phyloP scores from a whole-genome alignment of 2,329 filamentous ascomycete species.

The Ophiostoma piceae region DNA sequence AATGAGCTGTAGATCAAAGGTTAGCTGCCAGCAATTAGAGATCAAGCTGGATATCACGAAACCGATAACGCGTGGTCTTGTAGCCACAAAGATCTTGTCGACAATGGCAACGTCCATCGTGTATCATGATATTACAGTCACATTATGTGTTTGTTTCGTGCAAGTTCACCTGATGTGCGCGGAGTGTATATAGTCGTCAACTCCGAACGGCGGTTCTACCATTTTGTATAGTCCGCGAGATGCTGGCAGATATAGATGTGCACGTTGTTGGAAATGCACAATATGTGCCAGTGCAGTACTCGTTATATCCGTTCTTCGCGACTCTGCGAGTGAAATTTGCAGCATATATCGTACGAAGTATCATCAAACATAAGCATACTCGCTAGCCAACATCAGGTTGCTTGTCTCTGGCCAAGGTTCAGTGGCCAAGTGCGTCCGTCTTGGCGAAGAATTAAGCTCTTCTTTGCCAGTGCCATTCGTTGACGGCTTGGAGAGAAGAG shows the following conservation, averaged over 20 bases:
- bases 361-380: not conserved
- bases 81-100: not conserved
- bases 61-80: not conserved
- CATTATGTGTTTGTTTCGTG: not conserved
- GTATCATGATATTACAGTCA: not conserved
- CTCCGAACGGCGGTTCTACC: not conserved
- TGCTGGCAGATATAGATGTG: not conserved
- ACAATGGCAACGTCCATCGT: not conserved
- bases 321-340: not conserved
- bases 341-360: no score
- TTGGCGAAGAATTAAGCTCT: not conserved
- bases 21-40: not conserved
- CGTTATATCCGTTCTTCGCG: not conserved
- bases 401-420: not conserved
- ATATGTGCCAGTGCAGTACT: not conserved
- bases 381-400: not conserved
- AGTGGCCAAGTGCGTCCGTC: not conserved
- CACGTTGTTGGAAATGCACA: not conserved
- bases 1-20: not conserved
- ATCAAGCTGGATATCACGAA: not conserved
- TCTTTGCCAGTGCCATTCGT: not conserved
- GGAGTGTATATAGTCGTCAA: not conserved
- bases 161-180: not conserved
- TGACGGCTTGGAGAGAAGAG: not conserved
- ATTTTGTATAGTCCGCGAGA: not conserved